Conservation (phyloP, 306 rosid genomes). For the Mimosa pudica region DNA sequence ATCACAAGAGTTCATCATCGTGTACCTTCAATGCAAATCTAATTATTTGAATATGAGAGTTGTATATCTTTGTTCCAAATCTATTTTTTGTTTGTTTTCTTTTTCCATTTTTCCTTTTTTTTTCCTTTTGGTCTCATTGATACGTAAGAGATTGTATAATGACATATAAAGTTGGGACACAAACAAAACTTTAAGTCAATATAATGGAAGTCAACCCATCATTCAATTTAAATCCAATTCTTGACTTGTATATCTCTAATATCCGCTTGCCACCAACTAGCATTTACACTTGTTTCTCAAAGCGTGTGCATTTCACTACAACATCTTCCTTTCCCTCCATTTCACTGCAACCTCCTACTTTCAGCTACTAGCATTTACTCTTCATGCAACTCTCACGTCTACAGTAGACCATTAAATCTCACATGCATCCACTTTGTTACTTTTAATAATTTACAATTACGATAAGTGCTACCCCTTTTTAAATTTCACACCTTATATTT, state of each 20-base stretch:
- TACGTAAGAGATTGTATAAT: too few species aligned
- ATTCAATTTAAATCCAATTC: too few species aligned
- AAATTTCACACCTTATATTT: not conserved
- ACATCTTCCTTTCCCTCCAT: not conserved
- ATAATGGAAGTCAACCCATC: too few species aligned
- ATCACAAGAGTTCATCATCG: too few species aligned
- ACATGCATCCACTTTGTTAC: slow-evolving; percentile 9
- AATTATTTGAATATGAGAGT: too few species aligned
- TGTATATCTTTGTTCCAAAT: too few species aligned
- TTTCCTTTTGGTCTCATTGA: too few species aligned
- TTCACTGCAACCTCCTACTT: not conserved
- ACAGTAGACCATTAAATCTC: slow-evolving; percentile 7
- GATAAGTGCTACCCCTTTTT: not conserved
- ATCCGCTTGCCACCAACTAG: not conserved
- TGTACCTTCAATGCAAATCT: too few species aligned
- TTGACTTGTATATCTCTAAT: not conserved
- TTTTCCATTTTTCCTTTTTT: too few species aligned
- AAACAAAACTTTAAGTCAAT: too few species aligned
- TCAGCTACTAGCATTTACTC: slow-evolving; percentile 5
- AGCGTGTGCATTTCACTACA: not conserved
- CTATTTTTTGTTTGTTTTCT: too few species aligned
- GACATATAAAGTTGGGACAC: too few species aligned
- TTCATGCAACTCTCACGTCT: not conserved
- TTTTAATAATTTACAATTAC: not conserved
- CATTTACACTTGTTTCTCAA: not conserved